phyloP scores from a whole-genome alignment of 192 early-diverging fungal genomes.

The Coemansia sp. region DNA sequence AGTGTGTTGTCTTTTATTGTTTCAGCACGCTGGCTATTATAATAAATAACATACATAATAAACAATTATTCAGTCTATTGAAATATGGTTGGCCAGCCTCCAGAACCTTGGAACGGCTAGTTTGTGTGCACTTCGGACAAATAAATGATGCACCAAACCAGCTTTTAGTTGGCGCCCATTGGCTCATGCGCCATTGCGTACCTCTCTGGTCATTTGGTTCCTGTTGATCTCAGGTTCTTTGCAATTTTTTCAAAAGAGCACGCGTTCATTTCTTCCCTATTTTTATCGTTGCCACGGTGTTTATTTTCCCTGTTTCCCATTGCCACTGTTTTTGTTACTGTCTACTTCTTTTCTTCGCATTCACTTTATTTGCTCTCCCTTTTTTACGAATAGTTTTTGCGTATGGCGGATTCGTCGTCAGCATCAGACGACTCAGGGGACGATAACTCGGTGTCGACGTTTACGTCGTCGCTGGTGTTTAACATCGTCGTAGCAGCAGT shows the following conservation, averaged over 20 bases:
- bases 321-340: background rate
- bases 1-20: background rate
- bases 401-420: background rate
- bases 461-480: slow-evolving; percentile 69
- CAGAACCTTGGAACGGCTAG: background rate
- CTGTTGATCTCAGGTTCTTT: no score
- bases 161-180: background rate
- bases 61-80: no score
- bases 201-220: no score
- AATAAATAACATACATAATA: no score
- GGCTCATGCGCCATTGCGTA: background rate
- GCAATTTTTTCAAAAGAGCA: background rate
- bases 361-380: background rate
- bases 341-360: background rate
- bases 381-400: background rate
- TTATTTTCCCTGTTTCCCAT: background rate
- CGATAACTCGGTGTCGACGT: slow-evolving; percentile 59
- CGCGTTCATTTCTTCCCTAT: slow-evolving; percentile 7
- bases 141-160: background rate
- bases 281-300: slow-evolving; percentile 1
- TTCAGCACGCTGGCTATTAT: background rate
- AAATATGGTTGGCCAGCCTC: background rate
- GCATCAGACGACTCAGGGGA: background rate
- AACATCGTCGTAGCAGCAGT: slow-evolving; percentile 59
- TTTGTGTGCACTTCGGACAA: background rate